Conservation (phyloP, 768 basidiomycete genomes). For the Mycena latifolia region DNA sequence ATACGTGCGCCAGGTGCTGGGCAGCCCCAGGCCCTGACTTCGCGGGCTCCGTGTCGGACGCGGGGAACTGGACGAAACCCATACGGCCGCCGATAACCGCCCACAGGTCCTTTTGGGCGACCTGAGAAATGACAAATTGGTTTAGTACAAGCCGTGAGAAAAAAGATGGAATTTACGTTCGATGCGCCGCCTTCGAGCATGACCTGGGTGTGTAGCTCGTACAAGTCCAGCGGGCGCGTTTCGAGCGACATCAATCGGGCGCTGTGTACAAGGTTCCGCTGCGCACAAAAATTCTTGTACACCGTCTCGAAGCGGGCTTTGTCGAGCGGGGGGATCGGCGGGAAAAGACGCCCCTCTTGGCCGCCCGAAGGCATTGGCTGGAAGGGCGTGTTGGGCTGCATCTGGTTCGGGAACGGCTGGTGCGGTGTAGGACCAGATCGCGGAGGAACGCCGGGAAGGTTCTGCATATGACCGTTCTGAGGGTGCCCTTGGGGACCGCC, state of each 20-base stretch:
- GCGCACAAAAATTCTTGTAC: constrained; percentile 62
- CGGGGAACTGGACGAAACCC: constrained; percentile 75
- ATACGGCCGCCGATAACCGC: constrained; percentile 74
- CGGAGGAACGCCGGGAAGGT: constrained; percentile 47
- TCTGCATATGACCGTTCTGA: constrained; percentile 44
- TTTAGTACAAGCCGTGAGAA: constrained; percentile 26
- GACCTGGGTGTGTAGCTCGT: constrained; percentile 69
- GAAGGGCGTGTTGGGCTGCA: constrained; percentile 50
- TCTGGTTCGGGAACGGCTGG: constrained; percentile 48
- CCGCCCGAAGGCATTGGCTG: constrained; percentile 33
- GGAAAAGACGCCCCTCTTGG: constrained; percentile 33
- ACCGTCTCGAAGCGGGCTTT: constrained; percentile 64
- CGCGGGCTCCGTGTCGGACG: constrained; percentile 68
- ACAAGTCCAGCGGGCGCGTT: constrained; percentile 68
- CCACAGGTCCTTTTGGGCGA: constrained; percentile 71
- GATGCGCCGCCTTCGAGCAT: constrained; percentile 66
- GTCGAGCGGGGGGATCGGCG: constrained; percentile 55
- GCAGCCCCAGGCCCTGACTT: constrained; percentile 74
- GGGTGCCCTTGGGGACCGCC: constrained; percentile 47
- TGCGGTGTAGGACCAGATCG: constrained; percentile 55
- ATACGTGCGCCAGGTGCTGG: constrained; percentile 68
- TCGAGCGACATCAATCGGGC: constrained; percentile 61
- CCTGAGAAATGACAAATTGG: constrained; percentile 49
- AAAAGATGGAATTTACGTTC: constrained; percentile 52
- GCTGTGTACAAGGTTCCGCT: constrained; percentile 55